phyloP scores from a whole-genome alignment of 2,329 filamentous ascomycete species.

The Calonectria pauciramosa region DNA sequence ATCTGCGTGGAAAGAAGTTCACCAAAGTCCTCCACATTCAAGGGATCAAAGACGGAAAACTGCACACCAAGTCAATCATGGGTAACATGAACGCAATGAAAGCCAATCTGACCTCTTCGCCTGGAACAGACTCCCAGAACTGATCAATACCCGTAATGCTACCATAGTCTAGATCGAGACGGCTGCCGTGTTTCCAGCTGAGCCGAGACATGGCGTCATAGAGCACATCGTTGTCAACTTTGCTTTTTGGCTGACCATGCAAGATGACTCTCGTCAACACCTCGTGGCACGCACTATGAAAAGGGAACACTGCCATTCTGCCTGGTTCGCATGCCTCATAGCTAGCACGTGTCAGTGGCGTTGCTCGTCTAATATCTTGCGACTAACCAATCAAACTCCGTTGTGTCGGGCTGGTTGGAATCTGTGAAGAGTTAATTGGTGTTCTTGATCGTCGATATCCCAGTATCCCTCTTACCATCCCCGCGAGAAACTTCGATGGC shows the following conservation, averaged over 20 bases:
- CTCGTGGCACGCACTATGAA: constrained; percentile 16
- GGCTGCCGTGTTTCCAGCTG: background rate
- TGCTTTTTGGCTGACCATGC: too few relatives aligned
- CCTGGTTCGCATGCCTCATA: background rate
- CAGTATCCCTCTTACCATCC: background rate
- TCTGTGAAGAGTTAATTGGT: background rate
- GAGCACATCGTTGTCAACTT: background rate
- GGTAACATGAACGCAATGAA: too few relatives aligned
- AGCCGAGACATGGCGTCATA: constrained; percentile 15
- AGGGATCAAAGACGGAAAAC: constrained; percentile 17
- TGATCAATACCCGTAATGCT: background rate
- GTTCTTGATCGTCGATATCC: background rate
- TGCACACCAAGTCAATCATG: background rate
- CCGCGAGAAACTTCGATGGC: background rate
- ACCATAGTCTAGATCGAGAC: constrained; percentile 21
- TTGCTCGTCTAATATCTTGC: background rate
- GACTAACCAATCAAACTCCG: constrained; percentile 9
- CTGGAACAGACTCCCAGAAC: constrained; percentile 17
- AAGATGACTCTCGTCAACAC: background rate
- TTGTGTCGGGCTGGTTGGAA: background rate
- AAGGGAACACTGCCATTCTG: constrained; percentile 10
- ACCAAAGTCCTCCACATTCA: background rate
- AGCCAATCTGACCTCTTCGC: constrained; percentile 16
- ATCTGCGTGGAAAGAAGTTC: background rate
- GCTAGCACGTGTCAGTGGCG: background rate